A percentile compares a stretch with the other conserved stretches of the same genome.
Evolutionary conservation across 257 asterid genomes (phyloP).

Genomic region (Primulina tabacum): DNA sequence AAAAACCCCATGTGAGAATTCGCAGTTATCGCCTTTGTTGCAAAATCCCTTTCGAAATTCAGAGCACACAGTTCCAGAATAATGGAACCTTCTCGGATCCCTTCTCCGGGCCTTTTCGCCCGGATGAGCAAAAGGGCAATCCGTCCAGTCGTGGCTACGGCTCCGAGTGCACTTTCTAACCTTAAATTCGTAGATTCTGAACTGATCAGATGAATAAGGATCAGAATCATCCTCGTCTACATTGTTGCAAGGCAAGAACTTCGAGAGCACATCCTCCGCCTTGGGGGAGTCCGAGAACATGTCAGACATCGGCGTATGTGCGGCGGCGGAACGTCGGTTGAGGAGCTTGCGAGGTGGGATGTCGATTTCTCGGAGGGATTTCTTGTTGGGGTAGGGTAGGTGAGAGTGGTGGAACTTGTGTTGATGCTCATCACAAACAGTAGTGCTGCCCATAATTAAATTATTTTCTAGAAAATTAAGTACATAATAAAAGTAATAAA

Average conservation of each 20-base stretch:
- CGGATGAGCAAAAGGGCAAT: conserved; percentile 95
- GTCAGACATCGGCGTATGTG: conserved; percentile 22
- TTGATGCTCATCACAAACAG: conserved; percentile 49
- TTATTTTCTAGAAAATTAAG: neutral
- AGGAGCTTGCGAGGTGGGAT: conserved; percentile 77
- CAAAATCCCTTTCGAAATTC: conserved; percentile 85
- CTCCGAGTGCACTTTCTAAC: conserved; percentile 84
- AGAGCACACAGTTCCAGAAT: conserved; percentile 76
- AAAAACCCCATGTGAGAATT: conserved; percentile 85
- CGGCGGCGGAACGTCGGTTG: conserved; percentile 35
- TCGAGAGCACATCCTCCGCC: conserved; percentile 56
- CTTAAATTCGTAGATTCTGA: conserved; percentile 89
- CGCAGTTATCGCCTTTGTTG: conserved; percentile 65
- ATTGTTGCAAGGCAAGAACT: conserved; percentile 67
- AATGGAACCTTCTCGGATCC: conserved; percentile 76
- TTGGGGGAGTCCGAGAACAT: conserved; percentile 47
- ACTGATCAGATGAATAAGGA: conserved; percentile 82
- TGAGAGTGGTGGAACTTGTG: conserved; percentile 66
- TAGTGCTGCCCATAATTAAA: conserved; percentile 45
- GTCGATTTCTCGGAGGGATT: conserved; percentile 66
- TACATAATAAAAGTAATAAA: too few species aligned
- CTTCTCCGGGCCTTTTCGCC: conserved; percentile 94
- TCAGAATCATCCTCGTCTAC: conserved; percentile 47
- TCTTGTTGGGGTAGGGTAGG: conserved; percentile 65
- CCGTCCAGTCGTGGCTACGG: conserved; percentile 99